These are phyloP conservation scores for Colletotrichum simmondsii DNA, from an alignment of 2,329 filamentous ascomycete species.

Conservation along the genomic window DNA sequence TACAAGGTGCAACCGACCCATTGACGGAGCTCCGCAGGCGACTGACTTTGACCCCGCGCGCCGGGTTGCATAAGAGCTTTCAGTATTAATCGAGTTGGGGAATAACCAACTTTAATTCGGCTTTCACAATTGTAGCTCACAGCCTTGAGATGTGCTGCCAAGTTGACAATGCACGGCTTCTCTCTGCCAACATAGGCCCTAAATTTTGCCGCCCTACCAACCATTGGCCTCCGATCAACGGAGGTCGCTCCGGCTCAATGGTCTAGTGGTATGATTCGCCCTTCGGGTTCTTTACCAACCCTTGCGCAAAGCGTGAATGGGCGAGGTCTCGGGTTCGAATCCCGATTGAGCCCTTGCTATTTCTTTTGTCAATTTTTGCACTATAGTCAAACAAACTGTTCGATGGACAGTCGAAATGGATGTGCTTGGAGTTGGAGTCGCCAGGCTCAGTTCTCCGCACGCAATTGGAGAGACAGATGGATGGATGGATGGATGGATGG, in stretches of 20 bases:
- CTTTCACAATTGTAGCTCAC: background rate
- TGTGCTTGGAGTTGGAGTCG: too few relatives aligned
- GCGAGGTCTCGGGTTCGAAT: slow-evolving; percentile 33
- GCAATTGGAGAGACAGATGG: too few relatives aligned
- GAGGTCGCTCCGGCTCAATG: slow-evolving; percentile 13
- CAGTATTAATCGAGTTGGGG: too few relatives aligned
- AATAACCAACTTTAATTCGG: background rate
- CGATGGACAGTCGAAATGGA: too few relatives aligned
- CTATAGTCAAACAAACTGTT: too few relatives aligned
- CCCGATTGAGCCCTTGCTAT: slow-evolving; percentile 25
- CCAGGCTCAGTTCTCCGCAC: too few relatives aligned
- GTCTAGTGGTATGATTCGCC: slow-evolving; percentile 36
- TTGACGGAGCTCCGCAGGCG: too few relatives aligned
- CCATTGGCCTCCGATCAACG: background rate
- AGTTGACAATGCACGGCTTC: background rate
- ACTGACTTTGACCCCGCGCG: too few relatives aligned
- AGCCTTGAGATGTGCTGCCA: too few relatives aligned
- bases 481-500: too few relatives aligned
- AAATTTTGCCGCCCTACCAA: rapidly evolving
- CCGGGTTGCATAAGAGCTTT: too few relatives aligned
- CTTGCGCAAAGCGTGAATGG: slow-evolving; percentile 14
- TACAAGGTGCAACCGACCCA: background rate
- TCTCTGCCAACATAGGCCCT: rapidly evolving
- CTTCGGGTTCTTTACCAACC: slow-evolving; percentile 22
- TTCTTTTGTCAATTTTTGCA: background rate